Conservation (phyloP, 306 rosid genomes). For the Abrus precatorius region DNA sequence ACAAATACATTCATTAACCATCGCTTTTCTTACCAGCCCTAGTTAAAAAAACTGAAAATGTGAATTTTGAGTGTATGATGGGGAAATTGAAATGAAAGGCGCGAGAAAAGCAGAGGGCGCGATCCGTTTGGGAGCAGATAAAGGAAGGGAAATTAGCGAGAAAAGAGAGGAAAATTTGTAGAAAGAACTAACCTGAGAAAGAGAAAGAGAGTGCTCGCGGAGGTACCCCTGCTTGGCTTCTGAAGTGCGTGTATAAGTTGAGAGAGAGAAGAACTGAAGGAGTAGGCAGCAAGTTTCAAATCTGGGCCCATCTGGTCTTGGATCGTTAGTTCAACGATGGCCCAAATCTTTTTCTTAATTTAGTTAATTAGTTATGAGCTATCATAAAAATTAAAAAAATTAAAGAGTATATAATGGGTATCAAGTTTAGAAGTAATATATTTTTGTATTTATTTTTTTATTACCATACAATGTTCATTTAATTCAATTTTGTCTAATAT, state of each 20-base stretch:
- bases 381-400: no score
- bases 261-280: not conserved
- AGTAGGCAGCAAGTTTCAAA: conserved; percentile 35
- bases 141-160: not conserved
- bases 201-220: not conserved
- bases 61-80: not conserved
- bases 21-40: conserved; percentile 11
- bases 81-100: not conserved
- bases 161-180: not conserved
- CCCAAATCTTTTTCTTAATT: not conserved
- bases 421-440: no score
- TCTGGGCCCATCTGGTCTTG: conserved; percentile 5
- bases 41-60: not conserved
- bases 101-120: not conserved
- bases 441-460: no score
- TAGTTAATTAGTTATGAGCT: no score
- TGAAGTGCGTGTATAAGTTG: not conserved
- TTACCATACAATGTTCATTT: no score
- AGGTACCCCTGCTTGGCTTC: not conserved
- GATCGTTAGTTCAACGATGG: not conserved
- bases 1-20: not conserved
- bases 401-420: no score
- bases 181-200: conserved; percentile 26
- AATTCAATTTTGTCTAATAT: no score
- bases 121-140: conserved; percentile 6